phyloP scores from a whole-genome alignment of 208 protist genomes.

The Leishmania tropica region DNA sequence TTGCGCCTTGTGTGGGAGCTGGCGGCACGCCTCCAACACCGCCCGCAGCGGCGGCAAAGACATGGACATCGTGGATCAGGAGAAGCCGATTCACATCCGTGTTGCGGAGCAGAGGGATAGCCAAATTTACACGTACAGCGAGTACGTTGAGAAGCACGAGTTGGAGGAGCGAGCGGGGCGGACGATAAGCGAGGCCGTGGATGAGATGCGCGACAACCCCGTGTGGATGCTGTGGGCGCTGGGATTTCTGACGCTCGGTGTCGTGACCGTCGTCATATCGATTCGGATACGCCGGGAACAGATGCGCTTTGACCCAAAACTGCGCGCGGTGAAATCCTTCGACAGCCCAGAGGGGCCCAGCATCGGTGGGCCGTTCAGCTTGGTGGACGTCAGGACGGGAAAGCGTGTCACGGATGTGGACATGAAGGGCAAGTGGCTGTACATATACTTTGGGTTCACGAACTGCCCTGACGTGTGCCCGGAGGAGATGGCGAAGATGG shows the following conservation, averaged over 20 bases:
- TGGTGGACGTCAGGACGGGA: slow-evolving; percentile 61
- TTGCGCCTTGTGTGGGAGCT: neutral
- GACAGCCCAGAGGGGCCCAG: slow-evolving; percentile 69
- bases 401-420: slow-evolving; percentile 75
- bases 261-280: slow-evolving; percentile 75
- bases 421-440: slow-evolving; percentile 90
- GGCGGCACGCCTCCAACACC: slow-evolving; percentile 34
- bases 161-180: slow-evolving; percentile 40
- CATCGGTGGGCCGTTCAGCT: slow-evolving; percentile 78
- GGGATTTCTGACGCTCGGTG: slow-evolving; percentile 44
- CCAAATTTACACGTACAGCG: slow-evolving; percentile 81
- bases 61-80: slow-evolving; percentile 64
- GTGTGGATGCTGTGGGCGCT: slow-evolving; percentile 83
- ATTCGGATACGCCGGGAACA: slow-evolving; percentile 78
- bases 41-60: slow-evolving; percentile 63
- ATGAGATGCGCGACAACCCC: slow-evolving; percentile 74
- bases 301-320: slow-evolving; percentile 75
- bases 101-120: slow-evolving; percentile 74
- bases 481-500: slow-evolving; percentile 95
- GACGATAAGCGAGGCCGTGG: slow-evolving; percentile 51
- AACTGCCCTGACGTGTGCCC: slow-evolving; percentile 97
- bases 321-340: slow-evolving; percentile 76
- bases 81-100: slow-evolving; percentile 74
- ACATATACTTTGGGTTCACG: slow-evolving; percentile 98
- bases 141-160: slow-evolving; percentile 82